These are phyloP conservation scores for Filobasidium uniguttulatum DNA, from an alignment of 1,284 basidiomycete genomes.

Conservation along the genomic window DNA sequence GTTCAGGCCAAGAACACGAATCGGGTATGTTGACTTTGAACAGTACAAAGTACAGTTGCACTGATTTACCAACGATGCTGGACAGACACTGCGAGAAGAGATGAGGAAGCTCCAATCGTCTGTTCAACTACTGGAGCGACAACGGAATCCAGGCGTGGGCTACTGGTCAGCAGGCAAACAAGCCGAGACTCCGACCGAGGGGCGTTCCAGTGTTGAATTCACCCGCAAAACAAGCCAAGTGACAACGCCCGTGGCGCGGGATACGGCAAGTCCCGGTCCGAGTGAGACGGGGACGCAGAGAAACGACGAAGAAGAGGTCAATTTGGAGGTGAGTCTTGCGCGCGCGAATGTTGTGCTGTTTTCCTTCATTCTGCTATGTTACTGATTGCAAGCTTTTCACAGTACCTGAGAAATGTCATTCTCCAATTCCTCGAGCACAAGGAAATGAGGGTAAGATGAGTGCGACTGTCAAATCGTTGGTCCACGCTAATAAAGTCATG, in stretches of 20 bases:
- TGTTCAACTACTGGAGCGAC: constrained; percentile 70
- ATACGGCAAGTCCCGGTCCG: constrained; percentile 1
- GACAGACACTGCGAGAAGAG: constrained; percentile 71
- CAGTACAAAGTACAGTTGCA: neutral
- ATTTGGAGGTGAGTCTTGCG: constrained; percentile 49
- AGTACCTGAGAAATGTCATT: constrained; percentile 81
- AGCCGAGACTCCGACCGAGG: neutral
- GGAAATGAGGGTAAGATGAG: constrained; percentile 57
- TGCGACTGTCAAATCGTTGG: constrained; percentile 18
- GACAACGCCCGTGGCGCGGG: constrained; percentile 1
- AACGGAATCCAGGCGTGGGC: constrained; percentile 81
- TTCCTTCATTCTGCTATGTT: constrained; percentile 2
- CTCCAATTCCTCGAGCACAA: constrained; percentile 83
- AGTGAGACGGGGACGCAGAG: constrained; percentile 6
- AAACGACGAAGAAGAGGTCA: constrained; percentile 70
- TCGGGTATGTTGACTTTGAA: constrained; percentile 41
- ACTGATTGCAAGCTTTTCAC: neutral
- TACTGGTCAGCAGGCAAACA: constrained; percentile 51
- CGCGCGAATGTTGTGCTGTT: neutral
- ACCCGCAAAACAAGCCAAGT: constrained; percentile 24
- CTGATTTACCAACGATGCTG: neutral
- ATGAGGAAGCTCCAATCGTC: constrained; percentile 83
- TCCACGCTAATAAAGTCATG: constrained; percentile 7
- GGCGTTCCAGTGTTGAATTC: constrained; percentile 1
- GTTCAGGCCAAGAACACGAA: constrained; percentile 39